Evolutionary conservation across 2,329 filamentous ascomycete genomes (phyloP).

Genomic region (Aspergillus proliferans): DNA sequence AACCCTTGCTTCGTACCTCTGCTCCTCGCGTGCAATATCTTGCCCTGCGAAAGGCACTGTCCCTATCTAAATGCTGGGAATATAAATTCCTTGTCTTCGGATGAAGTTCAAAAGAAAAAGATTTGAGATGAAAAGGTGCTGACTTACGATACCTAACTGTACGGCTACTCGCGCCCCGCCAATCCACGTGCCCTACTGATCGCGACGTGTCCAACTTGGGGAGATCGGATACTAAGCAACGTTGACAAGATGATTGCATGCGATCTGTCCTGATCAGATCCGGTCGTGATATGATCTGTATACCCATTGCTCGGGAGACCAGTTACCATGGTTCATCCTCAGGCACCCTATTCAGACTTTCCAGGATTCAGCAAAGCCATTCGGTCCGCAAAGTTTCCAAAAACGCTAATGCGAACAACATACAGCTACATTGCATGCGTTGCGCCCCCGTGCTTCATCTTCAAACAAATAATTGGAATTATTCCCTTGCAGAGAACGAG

Average conservation of each 20-base stretch:
- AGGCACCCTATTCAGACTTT: background rate
- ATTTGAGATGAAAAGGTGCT: background rate
- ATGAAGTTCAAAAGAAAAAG: background rate
- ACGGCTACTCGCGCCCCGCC: background rate
- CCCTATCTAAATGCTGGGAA: background rate
- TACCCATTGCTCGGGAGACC: background rate
- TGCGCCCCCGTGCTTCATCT: background rate
- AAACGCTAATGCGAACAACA: background rate
- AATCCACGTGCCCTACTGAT: conserved; percentile 1
- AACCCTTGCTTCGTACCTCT: background rate
- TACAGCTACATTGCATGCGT: background rate
- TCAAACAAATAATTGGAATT: background rate
- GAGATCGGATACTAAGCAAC: background rate
- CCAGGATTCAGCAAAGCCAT: background rate
- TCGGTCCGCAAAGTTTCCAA: background rate
- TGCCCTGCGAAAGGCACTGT: background rate
- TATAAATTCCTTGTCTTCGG: background rate
- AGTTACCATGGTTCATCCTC: background rate
- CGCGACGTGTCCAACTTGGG: background rate
- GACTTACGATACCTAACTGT: background rate
- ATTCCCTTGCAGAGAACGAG: background rate
- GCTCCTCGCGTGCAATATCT: background rate
- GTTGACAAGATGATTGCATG: background rate
- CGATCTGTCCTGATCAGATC: background rate
- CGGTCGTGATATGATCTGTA: background rate